Base-by-base conservation (phyloP, 2,329 filamentous ascomycete species). In the Claviceps sp. region DNA sequence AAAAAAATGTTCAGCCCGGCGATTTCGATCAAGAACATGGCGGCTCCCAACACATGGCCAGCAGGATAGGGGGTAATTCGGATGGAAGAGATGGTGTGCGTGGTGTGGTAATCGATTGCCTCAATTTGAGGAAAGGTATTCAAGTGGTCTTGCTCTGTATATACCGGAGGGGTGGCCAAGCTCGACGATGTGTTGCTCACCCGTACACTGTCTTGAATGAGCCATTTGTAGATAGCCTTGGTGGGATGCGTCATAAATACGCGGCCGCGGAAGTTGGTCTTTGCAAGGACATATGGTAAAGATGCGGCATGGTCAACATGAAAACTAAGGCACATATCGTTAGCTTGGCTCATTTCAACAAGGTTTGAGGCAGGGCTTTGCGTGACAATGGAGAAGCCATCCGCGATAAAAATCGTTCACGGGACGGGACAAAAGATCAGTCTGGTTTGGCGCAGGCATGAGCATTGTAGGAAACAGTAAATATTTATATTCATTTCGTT, bases 181-280 rank as follows among this genome's bases (percentile, higher is more conserved):
- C 80, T 79, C 10, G 79, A 81, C 2, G 80, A 81, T 4, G 78
- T 82, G 62, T 82, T 86, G 65, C 85, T 85, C 34, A 98, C 90
- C 54, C 93, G 84, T 45, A 98, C 88, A 59, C 89, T 95, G 69
- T 98, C 93, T 68, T 95, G 89, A 56, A 97, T 96, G 50, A 97
- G 81, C 91, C 93, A 97, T 71, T 97, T 97, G 78, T 98, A 98
- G 66, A 98, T 98, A 61, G 93, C 93, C 69, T 98, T 97, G 47
- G 93, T 98, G 1, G 93, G 89, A 73, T 98, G 93, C 50, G 93
- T 98, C 91, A 97, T 98, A 73, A 96, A 97, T 55, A 97, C 91
- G 22, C 90, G 83, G 48, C 93, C 93, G 58, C 87, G 85, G 74
- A 98, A 98, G 68, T 96, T 96, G 40, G 93, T 97, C 73, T 98